Conservation (phyloP, 2,329 filamentous ascomycete genomes). For the Coniella vitis region DNA sequence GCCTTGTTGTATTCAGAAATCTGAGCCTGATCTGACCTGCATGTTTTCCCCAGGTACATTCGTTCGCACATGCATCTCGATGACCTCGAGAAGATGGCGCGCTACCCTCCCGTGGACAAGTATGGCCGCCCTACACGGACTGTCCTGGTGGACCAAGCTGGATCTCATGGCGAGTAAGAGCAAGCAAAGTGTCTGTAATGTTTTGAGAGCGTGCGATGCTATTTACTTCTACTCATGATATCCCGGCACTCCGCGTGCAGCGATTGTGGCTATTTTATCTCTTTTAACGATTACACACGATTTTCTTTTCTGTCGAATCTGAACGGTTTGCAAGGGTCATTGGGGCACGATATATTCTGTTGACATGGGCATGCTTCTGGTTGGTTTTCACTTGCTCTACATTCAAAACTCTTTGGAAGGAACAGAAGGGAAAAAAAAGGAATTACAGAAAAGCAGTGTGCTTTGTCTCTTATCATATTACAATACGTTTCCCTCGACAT, state of each 20-base stretch:
- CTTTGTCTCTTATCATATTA: no score
- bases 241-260: not conserved
- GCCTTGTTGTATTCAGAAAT: no score
- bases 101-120: conserved; percentile 60
- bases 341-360: no score
- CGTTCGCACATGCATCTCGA: conserved; percentile 76
- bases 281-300: not conserved
- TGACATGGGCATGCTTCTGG: no score
- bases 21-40: not conserved
- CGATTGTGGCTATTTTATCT: not conserved
- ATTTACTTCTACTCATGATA: conserved; percentile 5
- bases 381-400: no score
- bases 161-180: conserved; percentile 34
- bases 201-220: not conserved
- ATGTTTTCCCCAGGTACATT: conserved; percentile 68
- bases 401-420: no score
- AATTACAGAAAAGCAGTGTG: no score
- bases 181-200: not conserved
- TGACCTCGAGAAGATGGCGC: conserved; percentile 68
- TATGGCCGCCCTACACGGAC: conserved; percentile 42
- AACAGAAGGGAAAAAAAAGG: no score
- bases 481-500: no score
- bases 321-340: no score
- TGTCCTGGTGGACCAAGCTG: conserved; percentile 35
- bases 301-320: no score